A percentile compares a stretch with the other conserved stretches of the same genome.
Evolutionary conservation across 306 rosid species (phyloP).

Genomic region (Neltuma alba): DNA sequence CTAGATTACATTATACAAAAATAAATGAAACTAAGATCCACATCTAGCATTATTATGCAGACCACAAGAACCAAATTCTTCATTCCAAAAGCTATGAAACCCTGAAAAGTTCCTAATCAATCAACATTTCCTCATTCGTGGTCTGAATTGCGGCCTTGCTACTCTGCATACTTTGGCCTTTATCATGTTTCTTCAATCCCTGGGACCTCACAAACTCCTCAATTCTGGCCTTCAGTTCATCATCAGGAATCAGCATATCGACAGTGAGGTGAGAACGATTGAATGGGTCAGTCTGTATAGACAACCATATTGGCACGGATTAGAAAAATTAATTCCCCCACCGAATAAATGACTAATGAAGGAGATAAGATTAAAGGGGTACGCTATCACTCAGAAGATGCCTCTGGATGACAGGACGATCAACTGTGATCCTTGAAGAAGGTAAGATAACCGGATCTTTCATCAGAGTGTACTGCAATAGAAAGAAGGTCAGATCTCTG

Average conservation of each 20-base stretch:
- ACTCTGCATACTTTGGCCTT: slow-evolving; percentile 56
- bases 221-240: slow-evolving; percentile 73
- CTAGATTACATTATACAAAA: not conserved
- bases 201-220: slow-evolving; percentile 80
- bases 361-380: slow-evolving; percentile 20
- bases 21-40: not conserved
- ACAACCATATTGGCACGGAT: slow-evolving; percentile 23
- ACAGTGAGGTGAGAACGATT: slow-evolving; percentile 93
- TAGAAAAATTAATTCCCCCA: not conserved
- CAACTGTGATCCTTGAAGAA: slow-evolving; percentile 88
- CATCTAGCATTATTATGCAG: slow-evolving; percentile 14
- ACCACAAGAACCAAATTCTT: not conserved
- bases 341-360: not conserved
- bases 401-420: slow-evolving; percentile 94
- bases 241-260: slow-evolving; percentile 82
- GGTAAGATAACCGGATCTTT: slow-evolving; percentile 99
- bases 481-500: slow-evolving; percentile 3
- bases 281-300: slow-evolving; percentile 88
- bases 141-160: slow-evolving; percentile 75
- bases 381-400: slow-evolving; percentile 97
- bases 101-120: slow-evolving; percentile 54
- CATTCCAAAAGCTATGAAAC: slow-evolving; percentile 15
- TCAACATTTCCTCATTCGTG: slow-evolving; percentile 78
- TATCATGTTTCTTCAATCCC: slow-evolving; percentile 61
- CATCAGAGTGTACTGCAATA: slow-evolving; percentile 90